Conservation (phyloP, 2,329 filamentous ascomycete genomes). For the Scedosporium minutisporum region DNA sequence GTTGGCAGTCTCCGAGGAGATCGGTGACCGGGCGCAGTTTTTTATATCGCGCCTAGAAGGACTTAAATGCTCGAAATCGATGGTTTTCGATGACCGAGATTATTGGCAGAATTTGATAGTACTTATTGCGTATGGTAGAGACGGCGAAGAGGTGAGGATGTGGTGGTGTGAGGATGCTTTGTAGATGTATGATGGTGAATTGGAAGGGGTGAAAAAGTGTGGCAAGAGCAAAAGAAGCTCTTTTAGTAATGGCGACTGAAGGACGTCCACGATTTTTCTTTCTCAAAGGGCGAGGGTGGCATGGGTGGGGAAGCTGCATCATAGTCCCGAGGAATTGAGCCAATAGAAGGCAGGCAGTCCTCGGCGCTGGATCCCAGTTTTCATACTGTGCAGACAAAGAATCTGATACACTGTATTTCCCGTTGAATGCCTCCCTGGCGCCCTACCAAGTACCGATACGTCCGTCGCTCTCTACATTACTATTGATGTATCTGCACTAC, state of each 20-base stretch:
- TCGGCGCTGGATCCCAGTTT: not conserved
- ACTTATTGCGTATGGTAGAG: not conserved
- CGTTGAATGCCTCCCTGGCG: not conserved
- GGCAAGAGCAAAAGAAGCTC: not conserved
- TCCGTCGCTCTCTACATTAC: not conserved
- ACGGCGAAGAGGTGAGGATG: not conserved
- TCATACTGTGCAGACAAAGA: not conserved
- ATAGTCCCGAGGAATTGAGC: not conserved
- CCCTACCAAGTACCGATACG: not conserved
- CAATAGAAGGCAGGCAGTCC: not conserved
- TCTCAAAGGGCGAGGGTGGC: not conserved
- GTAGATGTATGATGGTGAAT: not conserved
- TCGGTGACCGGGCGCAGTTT: not conserved
- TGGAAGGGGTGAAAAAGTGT: conserved; percentile 1
- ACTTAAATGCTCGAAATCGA: not conserved
- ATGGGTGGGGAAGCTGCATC: conserved; percentile 4
- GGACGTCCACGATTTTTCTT: conserved; percentile 4
- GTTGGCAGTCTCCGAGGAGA: not conserved
- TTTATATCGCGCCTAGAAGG: not conserved
- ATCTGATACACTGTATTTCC: not conserved
- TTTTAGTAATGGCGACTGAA: conserved; percentile 1
- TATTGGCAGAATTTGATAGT: not conserved
- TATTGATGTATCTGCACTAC: no score
- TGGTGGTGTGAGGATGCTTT: not conserved
- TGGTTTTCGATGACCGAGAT: not conserved